These are phyloP conservation scores for Hypoxylon sp. DNA, from an alignment of 2,329 filamentous ascomycete genomes.

Conservation along the genomic window DNA sequence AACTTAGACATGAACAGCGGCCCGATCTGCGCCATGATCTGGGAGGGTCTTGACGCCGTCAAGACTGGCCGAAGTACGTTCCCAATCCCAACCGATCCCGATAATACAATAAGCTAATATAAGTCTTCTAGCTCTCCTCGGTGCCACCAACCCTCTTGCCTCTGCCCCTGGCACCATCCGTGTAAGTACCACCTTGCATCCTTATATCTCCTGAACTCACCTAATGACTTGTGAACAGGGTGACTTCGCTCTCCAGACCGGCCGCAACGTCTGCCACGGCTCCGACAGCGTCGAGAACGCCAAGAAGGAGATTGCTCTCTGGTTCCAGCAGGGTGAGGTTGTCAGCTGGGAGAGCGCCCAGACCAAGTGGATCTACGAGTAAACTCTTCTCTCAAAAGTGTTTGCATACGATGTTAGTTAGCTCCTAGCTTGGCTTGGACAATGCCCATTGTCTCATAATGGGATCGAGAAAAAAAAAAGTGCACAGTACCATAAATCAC, in stretches of 20 bases:
- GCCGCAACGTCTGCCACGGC: conserved; percentile 99
- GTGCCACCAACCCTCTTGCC: conserved; percentile 97
- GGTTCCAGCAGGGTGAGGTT: conserved; percentile 92
- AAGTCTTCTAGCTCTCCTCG: conserved; percentile 75
- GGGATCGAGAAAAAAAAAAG: conserved; percentile 28
- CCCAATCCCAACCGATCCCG: neutral
- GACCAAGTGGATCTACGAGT: conserved; percentile 98
- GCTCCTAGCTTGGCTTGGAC: conserved; percentile 12
- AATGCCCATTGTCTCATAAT: conserved; percentile 3
- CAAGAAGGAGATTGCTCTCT: conserved; percentile 99
- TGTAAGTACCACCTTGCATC: no score
- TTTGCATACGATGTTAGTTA: no score
- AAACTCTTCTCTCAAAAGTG: no score
- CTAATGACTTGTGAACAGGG: conserved; percentile 51
- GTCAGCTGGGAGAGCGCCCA: conserved; percentile 84
- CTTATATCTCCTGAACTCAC: no score
- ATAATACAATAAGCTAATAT: conserved; percentile 20
- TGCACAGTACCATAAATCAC: conserved; percentile 27
- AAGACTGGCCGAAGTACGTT: conserved; percentile 92
- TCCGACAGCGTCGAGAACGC: conserved; percentile 98
- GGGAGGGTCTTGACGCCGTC: conserved; percentile 98
- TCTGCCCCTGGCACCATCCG: conserved; percentile 98
- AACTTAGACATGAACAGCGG: conserved; percentile 90
- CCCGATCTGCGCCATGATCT: conserved; percentile 99
- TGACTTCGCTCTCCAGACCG: conserved; percentile 80